Percentiles rank a stretch among this genome's conserved stretches.
Evolutionary conservation across 2,329 filamentous ascomycete genomes (phyloP).

Genomic region (Eutypella sp.): DNA sequence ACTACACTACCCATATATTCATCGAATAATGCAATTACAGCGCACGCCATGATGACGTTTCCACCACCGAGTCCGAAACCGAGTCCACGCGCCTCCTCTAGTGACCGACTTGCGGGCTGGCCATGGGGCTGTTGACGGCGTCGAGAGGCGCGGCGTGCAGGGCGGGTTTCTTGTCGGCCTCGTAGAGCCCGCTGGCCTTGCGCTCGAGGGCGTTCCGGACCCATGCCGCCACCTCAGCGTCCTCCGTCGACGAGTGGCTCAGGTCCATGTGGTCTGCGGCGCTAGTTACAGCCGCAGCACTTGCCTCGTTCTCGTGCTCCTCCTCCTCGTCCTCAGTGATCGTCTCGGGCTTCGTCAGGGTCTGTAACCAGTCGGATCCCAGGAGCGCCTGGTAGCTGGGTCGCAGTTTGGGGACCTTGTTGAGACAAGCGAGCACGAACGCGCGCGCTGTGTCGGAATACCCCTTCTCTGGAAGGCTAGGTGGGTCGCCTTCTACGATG

Average conservation of each 20-base stretch:
- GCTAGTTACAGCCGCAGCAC: conserved; percentile 36
- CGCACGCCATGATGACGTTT: too few species aligned
- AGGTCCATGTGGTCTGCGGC: conserved; percentile 41
- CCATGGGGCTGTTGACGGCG: conserved; percentile 51
- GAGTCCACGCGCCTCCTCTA: conserved; percentile 3
- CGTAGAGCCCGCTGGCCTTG: conserved; percentile 52
- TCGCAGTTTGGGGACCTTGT: conserved; percentile 88
- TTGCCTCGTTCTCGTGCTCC: conserved; percentile 27
- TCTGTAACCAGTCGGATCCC: conserved; percentile 80
- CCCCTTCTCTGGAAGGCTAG: conserved; percentile 70
- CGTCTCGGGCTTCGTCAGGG: conserved; percentile 64
- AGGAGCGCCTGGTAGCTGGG: conserved; percentile 91
- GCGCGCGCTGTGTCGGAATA: conserved; percentile 78
- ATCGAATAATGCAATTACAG: too few species aligned
- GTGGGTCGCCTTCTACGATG: conserved; percentile 95
- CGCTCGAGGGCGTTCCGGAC: conserved; percentile 66
- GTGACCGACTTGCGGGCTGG: conserved; percentile 30
- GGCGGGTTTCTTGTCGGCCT: conserved; percentile 63
- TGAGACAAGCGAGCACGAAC: conserved; percentile 84
- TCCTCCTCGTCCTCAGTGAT: conserved; percentile 32
- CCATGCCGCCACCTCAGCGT: conserved; percentile 84
- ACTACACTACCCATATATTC: too few species aligned
- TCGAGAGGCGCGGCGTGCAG: conserved; percentile 84
- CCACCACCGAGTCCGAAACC: too few species aligned
- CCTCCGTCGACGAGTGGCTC: conserved; percentile 48